Evolutionary conservation across 345 rosid genomes (phyloP), one percentile per base, ranked within the genome.

Genomic region (Syzygium aromaticum): DNA sequence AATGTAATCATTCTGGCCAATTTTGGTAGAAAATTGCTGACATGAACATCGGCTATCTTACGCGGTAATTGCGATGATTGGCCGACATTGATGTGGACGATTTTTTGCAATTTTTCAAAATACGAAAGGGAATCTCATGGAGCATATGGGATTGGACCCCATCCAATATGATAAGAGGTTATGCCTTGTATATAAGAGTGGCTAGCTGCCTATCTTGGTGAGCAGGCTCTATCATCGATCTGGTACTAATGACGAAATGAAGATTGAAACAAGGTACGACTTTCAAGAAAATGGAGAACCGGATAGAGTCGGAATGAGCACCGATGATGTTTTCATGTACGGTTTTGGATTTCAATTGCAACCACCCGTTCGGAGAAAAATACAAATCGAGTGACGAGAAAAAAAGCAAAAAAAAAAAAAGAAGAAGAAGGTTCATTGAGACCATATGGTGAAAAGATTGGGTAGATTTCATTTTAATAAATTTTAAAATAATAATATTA

Each of bases 41-140:
- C 5, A 3, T 30, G 6, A 3, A 16, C 9, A 3, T 6, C 12
- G 2, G 17, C 5, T 23, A 2, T 17, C 78, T 0, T 8, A 3
- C 23, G 2, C 17, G 12, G 4, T 6, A 67, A 30, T 0, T 5
- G 3, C 27, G 64, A 57, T 2, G 3, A 25, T 3, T 40, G 43
- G 6, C 27, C 0, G 7, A 11, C 11, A 5, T 1, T 11, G 5
- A 11, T 2, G 2, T 25, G 64, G 27, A 11, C 3, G 3, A 25
- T 57, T 57, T 57, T 57, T 57, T 57, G 7, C 11, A 57, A 57
- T 57, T 23, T 40, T 40, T 40, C 43, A 40, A 40, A 25, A 8
- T 64, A 28, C 4, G 46, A 17, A 21, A 2, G 3, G 78, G 12
- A 67, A 67, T 12, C 6, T 16, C 23, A 21, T 30, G 78, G 78